These are phyloP conservation scores for Lodderomyces jiufengensis DNA, from an alignment of 1,139 yeast species.

Conservation along the genomic window DNA sequence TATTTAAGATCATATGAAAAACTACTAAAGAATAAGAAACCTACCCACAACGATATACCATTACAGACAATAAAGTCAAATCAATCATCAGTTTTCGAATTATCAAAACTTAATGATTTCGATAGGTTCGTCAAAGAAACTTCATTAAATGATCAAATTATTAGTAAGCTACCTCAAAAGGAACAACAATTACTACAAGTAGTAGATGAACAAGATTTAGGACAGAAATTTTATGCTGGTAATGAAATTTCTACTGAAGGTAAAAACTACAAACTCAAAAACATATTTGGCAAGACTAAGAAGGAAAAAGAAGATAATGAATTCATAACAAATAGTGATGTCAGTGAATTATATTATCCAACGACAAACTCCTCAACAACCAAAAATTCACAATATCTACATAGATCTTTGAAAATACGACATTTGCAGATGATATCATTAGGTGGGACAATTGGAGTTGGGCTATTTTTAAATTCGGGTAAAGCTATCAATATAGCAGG, in stretches of 20 bases:
- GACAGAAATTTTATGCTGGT: slow-evolving; percentile 27
- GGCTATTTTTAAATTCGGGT: slow-evolving; percentile 72
- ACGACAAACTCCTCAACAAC: slow-evolving; percentile 12
- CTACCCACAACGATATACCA: slow-evolving; percentile 24
- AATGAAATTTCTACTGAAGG: slow-evolving; percentile 13
- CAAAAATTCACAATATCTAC: slow-evolving; percentile 18
- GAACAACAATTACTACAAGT: slow-evolving; percentile 23
- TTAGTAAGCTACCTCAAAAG: slow-evolving; percentile 13
- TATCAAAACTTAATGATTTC: slow-evolving; percentile 39
- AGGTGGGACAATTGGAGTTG: slow-evolving; percentile 85
- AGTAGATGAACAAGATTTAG: slow-evolving; percentile 28
- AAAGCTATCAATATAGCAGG: slow-evolving; percentile 77
- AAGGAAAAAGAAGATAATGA: neutral
- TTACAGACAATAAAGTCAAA: slow-evolving; percentile 20
- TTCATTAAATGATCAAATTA: slow-evolving; percentile 33
- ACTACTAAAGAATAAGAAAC: slow-evolving; percentile 16
- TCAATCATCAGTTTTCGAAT: slow-evolving; percentile 29
- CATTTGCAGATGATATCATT: slow-evolving; percentile 80
- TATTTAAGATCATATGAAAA: slow-evolving; percentile 27
- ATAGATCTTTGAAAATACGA: slow-evolving; percentile 61
- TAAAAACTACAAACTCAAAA: slow-evolving; percentile 8
- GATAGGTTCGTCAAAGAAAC: slow-evolving; percentile 34
- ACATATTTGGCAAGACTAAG: slow-evolving; percentile 1
- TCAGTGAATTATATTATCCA: slow-evolving; percentile 12
- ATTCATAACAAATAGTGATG: slow-evolving; percentile 8